These are phyloP conservation scores for Metarhizium brunneum DNA, from an alignment of 2,329 filamentous ascomycete genomes.

Conservation along the genomic window DNA sequence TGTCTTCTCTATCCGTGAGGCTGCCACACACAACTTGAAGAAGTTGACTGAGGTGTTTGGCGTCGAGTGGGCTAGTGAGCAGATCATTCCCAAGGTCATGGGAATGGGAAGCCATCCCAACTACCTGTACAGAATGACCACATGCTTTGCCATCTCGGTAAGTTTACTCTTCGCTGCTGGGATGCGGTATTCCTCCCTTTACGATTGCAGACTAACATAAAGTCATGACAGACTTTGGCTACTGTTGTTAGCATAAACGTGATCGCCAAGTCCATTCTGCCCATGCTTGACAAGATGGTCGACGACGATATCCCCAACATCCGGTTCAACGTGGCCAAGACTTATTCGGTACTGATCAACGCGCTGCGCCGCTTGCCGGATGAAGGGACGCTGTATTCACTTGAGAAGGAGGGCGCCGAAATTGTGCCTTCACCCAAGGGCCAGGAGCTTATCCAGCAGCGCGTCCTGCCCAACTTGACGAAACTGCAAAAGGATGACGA, in stretches of 20 bases:
- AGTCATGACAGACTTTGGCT: constrained; percentile 64
- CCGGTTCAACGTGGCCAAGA: constrained; percentile 98
- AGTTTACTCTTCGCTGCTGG: constrained; percentile 23
- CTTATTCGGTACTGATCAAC: constrained; percentile 80
- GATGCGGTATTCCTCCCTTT: background rate
- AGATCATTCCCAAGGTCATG: constrained; percentile 97
- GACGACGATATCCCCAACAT: constrained; percentile 97
- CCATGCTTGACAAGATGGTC: constrained; percentile 91
- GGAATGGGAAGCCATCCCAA: constrained; percentile 97
- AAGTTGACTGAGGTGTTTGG: constrained; percentile 98
- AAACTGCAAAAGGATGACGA: constrained; percentile 97
- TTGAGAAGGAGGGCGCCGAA: constrained; percentile 67
- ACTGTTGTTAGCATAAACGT: constrained; percentile 89
- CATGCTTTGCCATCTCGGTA: constrained; percentile 98
- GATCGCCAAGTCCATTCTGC: constrained; percentile 85
- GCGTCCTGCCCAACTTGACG: constrained; percentile 81
- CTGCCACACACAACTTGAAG: constrained; percentile 93
- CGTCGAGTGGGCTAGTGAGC: constrained; percentile 92
- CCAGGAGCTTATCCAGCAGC: constrained; percentile 73
- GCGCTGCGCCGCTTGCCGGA: constrained; percentile 88
- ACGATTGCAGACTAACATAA: background rate
- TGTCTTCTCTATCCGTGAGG: constrained; percentile 96
- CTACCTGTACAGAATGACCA: constrained; percentile 99
- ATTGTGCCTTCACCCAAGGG: constrained; percentile 59
- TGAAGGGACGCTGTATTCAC: constrained; percentile 72